Base-by-base conservation (phyloP, 169 alveolate genomes). In the Besnoitia besnoiti region DNA sequence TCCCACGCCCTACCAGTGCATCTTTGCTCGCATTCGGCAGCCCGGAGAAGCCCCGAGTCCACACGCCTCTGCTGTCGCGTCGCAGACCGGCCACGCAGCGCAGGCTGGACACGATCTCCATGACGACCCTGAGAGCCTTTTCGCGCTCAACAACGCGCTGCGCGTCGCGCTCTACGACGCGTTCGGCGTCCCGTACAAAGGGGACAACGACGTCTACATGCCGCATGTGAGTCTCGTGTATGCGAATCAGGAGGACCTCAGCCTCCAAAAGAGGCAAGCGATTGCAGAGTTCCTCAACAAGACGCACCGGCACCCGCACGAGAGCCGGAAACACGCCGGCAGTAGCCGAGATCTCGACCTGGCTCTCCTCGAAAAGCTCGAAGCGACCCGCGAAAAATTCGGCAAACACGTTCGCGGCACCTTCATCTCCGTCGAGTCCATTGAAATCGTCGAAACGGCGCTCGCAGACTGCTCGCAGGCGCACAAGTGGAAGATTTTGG, bases 181-280 rank as follows among this genome's bases (percentile, higher is more conserved):
- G 21, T 77, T 77, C 59, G 55, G 30, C 59, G 55, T 77, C 40
- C 44, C 49, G 16, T 77, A 77, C 87, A 30, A 39, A 16, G 87
- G 59, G 40, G 87, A 42, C 55, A 40, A 37, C 55, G 55, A 1
- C 87, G 21, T 10, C 50, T 77, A 27, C 59, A 77, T 77, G 87
- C 87, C 87, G 10, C 87, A 77, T 55, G 87, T 77, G 35, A 77
- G 87, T 21, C 87, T 77, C 16, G 87, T 77, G 87, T 77, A 77
- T 24, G 87, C 61, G 33, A 21, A 44, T 14, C 19, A 24, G 14
- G 59, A 2, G 33, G 50, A 77, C 33, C 87, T 77, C 33, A 19
- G 44, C n/a, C 80, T 67, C 30, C 39, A 67, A 42, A 14, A n/a
- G 80, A 19, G 46, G 21, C 14, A 7, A 10, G 3, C 8, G 44